Evolutionary conservation across 1,284 basidiomycete species (phyloP).

Genomic region (Phellopilus nigrolimitatus): DNA sequence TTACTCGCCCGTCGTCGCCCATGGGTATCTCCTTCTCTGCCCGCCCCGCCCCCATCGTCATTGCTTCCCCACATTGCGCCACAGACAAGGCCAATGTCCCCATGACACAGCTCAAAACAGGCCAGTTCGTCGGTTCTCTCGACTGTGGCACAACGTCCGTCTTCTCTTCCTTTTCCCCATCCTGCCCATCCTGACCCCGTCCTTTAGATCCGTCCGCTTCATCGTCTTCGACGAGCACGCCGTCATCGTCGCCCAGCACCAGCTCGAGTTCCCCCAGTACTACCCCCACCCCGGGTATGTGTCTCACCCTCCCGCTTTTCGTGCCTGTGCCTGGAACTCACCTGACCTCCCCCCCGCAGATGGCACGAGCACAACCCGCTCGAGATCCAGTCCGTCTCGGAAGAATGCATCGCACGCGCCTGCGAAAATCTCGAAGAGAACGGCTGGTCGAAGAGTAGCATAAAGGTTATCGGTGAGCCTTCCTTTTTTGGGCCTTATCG

Average conservation of each 20-base stretch:
- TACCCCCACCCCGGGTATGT: constrained; percentile 81
- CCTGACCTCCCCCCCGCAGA: constrained; percentile 37
- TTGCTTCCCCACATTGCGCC: no score
- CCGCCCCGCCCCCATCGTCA: not conserved
- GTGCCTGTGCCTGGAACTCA: not conserved
- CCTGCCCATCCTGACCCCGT: constrained; percentile 13
- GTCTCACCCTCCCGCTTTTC: constrained; percentile 4
- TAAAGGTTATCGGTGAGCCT: constrained; percentile 86
- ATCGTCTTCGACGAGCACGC: constrained; percentile 91
- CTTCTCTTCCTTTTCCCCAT: constrained; percentile 2
- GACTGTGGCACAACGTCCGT: constrained; percentile 92
- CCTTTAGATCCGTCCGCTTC: constrained; percentile 81
- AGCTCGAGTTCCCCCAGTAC: constrained; percentile 89
- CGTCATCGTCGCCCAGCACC: constrained; percentile 82
- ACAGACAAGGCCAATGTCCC: no score
- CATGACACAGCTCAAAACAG: constrained; percentile 39
- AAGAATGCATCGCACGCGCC: constrained; percentile 75
- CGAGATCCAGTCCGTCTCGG: constrained; percentile 78
- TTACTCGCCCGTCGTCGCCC: not conserved
- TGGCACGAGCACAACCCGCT: constrained; percentile 96
- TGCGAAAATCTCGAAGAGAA: constrained; percentile 68
- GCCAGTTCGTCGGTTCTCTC: constrained; percentile 82
- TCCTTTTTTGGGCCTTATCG: constrained; percentile 6
- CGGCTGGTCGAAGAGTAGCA: constrained; percentile 72
- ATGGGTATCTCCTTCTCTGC: constrained; percentile 6